A percentile compares a stretch with the other conserved stretches of the same genome.
Evolutionary conservation across 768 basidiomycete genomes (phyloP).

Genomic region (Russula emetica): DNA sequence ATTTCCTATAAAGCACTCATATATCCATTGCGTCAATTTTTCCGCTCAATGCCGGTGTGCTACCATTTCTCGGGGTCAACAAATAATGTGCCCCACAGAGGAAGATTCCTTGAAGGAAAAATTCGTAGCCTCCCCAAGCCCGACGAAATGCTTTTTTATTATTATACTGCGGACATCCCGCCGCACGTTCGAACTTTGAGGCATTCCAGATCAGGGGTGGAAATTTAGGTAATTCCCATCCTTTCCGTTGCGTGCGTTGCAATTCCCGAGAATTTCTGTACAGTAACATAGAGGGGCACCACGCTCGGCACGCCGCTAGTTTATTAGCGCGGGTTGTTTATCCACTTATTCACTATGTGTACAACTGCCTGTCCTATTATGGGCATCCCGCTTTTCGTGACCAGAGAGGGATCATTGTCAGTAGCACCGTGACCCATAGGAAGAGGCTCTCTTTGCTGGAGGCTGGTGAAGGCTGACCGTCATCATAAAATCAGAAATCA

Average conservation of each 20-base stretch:
- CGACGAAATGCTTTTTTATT: neutral
- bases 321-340: neutral
- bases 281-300: neutral
- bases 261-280: slow-evolving; percentile 16
- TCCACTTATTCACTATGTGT: neutral
- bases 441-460: neutral
- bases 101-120: neutral
- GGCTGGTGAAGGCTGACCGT: slow-evolving; percentile 6
- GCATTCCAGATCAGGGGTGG: slow-evolving; percentile 12
- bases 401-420: neutral
- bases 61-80: slow-evolving; percentile 11
- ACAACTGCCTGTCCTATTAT: neutral
- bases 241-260: slow-evolving; percentile 3
- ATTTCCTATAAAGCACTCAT: slow-evolving; percentile 17
- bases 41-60: slow-evolving; percentile 16
- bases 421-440: no score
- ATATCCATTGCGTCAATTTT: slow-evolving; percentile 6
- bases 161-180: slow-evolving; percentile 1
- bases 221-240: slow-evolving; percentile 21
- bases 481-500: slow-evolving; percentile 11
- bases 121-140: slow-evolving; percentile 5
- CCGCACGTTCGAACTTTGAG: slow-evolving; percentile 7
- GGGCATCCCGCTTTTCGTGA: neutral
- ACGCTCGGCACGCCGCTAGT: neutral
- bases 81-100: neutral